Base-by-base conservation (phyloP, 2,329 filamentous ascomycete genomes). In the Aschersonia sp. region DNA sequence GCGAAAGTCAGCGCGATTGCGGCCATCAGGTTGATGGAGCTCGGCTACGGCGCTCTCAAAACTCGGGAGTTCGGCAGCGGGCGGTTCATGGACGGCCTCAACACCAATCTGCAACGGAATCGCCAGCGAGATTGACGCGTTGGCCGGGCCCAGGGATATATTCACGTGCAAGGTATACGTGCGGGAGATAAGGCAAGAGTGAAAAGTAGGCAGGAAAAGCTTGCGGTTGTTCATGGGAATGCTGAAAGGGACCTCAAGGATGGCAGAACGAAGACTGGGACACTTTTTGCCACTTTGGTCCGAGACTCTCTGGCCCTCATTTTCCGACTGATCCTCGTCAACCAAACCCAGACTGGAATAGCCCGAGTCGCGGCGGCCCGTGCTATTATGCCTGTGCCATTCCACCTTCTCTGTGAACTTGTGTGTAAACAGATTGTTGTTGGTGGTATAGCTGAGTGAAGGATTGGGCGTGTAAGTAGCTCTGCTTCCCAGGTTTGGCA, bases 181-280 rank as follows among this genome's bases (percentile, higher is more conserved):
- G 30, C 76, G 70, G 6, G 72, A 73, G 39, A 68, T 63, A 57
- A 79, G 70, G 63, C 76, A 79, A 7, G 71, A 73, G 62, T 78
- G 73, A 56, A 79, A 79, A 5, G 72, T 73, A 0, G 76, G 76
- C 29, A 78, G 52, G 53, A 78, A 75, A 7, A 69, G 63, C 57
- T 70, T 74, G 55, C 67, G 70, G 59, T 68, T 70, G 31, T 60
- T 57, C 7, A 62, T 58, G 4, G 74, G 72, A 33, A 79, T 57
- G 12, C 60, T 57, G 49, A 79, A 62, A 1, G 75, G 73, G 1
- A 79, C 57, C 42, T 67, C 60, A 8, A 79, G 52, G 5, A 59
- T 59, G 0, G 73, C 58, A 1, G 63, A 61, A 56, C 75, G 65
- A 50, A 58, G 60, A 52, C 68, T 51, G 1, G 61, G 60, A 10